Conservation (phyloP, 768 basidiomycete species). For the Lactifluus piperatus region DNA sequence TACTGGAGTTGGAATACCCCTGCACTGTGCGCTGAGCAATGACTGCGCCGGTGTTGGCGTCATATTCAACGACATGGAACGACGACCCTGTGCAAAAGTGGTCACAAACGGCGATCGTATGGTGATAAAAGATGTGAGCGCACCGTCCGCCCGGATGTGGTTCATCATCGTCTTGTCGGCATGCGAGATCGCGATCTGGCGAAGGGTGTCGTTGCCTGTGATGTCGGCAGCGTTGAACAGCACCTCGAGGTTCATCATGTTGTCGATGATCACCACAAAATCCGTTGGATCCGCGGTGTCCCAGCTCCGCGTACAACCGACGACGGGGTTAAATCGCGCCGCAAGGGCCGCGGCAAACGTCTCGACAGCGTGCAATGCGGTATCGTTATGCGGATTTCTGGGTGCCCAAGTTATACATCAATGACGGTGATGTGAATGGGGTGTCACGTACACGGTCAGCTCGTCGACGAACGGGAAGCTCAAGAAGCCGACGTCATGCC, state of each 20-base stretch:
- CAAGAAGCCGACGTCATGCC: slow-evolving; percentile 65
- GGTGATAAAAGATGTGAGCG: slow-evolving; percentile 8
- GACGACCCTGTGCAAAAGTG: slow-evolving; percentile 24
- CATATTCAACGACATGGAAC: slow-evolving; percentile 56
- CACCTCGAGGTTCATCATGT: slow-evolving; percentile 70
- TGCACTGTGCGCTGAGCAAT: slow-evolving; percentile 49
- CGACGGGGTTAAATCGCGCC: slow-evolving; percentile 45
- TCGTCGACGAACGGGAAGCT: slow-evolving; percentile 64
- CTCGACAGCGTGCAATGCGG: slow-evolving; percentile 47
- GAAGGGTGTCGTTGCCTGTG: slow-evolving; percentile 50
- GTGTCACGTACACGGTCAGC: slow-evolving; percentile 40
- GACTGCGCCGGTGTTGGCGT: slow-evolving; percentile 53
- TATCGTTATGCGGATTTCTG: slow-evolving; percentile 49
- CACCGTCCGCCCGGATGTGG: slow-evolving; percentile 57
- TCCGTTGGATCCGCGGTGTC: slow-evolving; percentile 48
- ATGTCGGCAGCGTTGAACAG: slow-evolving; percentile 30
- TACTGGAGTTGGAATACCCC: slow-evolving; percentile 53
- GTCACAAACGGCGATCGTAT: not conserved
- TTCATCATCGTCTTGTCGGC: slow-evolving; percentile 60
- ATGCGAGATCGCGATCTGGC: slow-evolving; percentile 52
- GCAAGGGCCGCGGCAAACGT: slow-evolving; percentile 51
- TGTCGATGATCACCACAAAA: slow-evolving; percentile 68
- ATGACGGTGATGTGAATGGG: not conserved
- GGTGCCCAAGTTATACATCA: too few species aligned
- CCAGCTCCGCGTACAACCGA: slow-evolving; percentile 68